phyloP scores from a whole-genome alignment of 2,329 filamentous ascomycete species.

The Zasmidium citrigriseum region DNA sequence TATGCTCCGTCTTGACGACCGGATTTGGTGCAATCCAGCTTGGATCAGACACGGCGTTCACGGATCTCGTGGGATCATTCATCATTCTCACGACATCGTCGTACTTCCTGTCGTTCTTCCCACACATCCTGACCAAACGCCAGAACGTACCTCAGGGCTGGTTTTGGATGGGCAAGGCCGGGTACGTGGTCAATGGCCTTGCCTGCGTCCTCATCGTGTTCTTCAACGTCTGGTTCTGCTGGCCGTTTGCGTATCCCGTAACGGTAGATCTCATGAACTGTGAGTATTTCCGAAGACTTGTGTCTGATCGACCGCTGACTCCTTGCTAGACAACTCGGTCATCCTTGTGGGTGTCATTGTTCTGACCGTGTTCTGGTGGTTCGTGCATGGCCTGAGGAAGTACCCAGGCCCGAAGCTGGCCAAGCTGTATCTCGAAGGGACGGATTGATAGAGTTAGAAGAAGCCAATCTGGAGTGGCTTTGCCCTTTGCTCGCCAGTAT shows the following conservation, averaged over 20 bases:
- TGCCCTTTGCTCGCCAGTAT: too few species aligned
- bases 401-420: slow-evolving; percentile 56
- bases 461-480: background rate
- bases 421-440: slow-evolving; percentile 39
- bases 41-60: slow-evolving; percentile 36
- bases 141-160: slow-evolving; percentile 34
- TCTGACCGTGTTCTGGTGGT: slow-evolving; percentile 54
- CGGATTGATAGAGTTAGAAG: background rate
- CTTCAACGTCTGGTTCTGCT: slow-evolving; percentile 41
- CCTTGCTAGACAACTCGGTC: slow-evolving; percentile 55
- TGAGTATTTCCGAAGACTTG: slow-evolving; percentile 34
- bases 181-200: slow-evolving; percentile 35
- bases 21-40: slow-evolving; percentile 39
- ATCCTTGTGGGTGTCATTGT: slow-evolving; percentile 53
- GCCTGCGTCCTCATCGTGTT: slow-evolving; percentile 37
- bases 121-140: slow-evolving; percentile 35
- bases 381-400: slow-evolving; percentile 48
- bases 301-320: slow-evolving; percentile 27
- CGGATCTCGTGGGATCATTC: slow-evolving; percentile 38
- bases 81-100: slow-evolving; percentile 37
- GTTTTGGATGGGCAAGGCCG: slow-evolving; percentile 38
- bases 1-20: slow-evolving; percentile 54
- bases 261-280: slow-evolving; percentile 33
- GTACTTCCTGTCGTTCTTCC: slow-evolving; percentile 39
- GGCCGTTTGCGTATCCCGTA: slow-evolving; percentile 35